A percentile compares a stretch with the other conserved stretches of the same genome.
Conservation (phyloP, 306 rosid species). For the Lablab purpureus region DNA sequence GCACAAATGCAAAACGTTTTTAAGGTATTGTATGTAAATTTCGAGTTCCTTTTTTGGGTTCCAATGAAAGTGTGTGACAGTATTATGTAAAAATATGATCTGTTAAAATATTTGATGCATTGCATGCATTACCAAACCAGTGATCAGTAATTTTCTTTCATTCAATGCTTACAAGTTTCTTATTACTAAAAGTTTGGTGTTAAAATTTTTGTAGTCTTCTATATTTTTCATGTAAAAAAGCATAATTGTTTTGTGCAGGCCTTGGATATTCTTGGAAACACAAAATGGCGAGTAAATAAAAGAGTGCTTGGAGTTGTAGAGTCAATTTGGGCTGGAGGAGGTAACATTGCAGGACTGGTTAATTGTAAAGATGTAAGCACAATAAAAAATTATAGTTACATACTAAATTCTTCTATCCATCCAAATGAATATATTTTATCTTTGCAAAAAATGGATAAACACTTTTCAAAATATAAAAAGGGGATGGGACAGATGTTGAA, state of each 20-base stretch:
- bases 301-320: constrained; percentile 76
- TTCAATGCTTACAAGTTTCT: background rate
- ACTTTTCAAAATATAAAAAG: background rate
- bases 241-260: constrained; percentile 58
- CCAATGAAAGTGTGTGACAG: background rate
- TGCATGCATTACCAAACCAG: constrained; percentile 1
- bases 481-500: background rate
- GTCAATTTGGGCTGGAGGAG: constrained; percentile 85
- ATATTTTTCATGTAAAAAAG: background rate
- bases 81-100: background rate
- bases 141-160: constrained; percentile 7
- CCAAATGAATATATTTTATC: constrained; percentile 38
- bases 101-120: background rate
- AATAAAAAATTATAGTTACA: background rate
- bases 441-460: constrained; percentile 42
- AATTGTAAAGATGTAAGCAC: constrained; percentile 73
- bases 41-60: constrained; percentile 14
- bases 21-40: constrained; percentile 61
- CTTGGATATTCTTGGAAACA: constrained; percentile 81
- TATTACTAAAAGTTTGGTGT: background rate
- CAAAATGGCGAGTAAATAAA: constrained; percentile 86
- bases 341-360: constrained; percentile 85
- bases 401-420: background rate
- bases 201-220: too few relatives aligned
- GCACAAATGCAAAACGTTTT: constrained; percentile 78